These are phyloP conservation scores for Mycena alexandri DNA, from an alignment of 768 basidiomycete species.

Conservation along the genomic window DNA sequence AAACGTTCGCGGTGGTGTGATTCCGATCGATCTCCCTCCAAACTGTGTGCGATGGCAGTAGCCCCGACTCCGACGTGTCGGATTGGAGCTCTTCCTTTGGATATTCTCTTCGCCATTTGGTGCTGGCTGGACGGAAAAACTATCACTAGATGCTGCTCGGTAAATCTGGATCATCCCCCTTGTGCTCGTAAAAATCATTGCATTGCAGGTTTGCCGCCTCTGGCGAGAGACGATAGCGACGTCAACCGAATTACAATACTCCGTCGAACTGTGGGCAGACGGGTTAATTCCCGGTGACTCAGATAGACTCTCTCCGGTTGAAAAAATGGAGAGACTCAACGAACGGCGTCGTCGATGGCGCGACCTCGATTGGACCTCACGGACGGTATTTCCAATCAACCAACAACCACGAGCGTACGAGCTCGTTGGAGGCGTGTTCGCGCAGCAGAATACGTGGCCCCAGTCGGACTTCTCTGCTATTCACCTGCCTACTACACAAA, in stretches of 20 bases:
- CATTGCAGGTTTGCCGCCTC: conserved; percentile 47
- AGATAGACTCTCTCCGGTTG: background rate
- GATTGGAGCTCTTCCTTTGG: background rate
- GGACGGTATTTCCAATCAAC: conserved; percentile 11
- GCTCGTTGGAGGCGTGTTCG: conserved; percentile 21
- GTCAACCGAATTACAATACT: conserved; percentile 52
- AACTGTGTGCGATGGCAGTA: too few relatives aligned
- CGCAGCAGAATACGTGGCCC: background rate
- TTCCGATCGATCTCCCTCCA: too few relatives aligned
- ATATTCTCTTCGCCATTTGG: conserved; percentile 16
- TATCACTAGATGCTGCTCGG: conserved; percentile 14
- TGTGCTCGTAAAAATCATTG: background rate
- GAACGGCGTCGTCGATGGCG: conserved; percentile 26
- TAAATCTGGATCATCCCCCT: background rate
- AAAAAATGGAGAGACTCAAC: conserved; percentile 16
- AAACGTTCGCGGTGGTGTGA: too few relatives aligned
- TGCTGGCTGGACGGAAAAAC: conserved; percentile 13
- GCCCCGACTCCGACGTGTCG: too few relatives aligned
- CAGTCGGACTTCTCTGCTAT: conserved; percentile 9
- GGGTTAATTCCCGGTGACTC: conserved; percentile 46
- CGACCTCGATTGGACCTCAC: conserved; percentile 25
- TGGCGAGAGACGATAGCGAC: conserved; percentile 37
- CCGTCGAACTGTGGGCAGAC: conserved; percentile 53
- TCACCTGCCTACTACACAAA: conserved; percentile 9
- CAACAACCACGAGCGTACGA: conserved; percentile 30